phyloP scores from a whole-genome alignment of 306 rosid species.

The Acmispon strigosus region DNA sequence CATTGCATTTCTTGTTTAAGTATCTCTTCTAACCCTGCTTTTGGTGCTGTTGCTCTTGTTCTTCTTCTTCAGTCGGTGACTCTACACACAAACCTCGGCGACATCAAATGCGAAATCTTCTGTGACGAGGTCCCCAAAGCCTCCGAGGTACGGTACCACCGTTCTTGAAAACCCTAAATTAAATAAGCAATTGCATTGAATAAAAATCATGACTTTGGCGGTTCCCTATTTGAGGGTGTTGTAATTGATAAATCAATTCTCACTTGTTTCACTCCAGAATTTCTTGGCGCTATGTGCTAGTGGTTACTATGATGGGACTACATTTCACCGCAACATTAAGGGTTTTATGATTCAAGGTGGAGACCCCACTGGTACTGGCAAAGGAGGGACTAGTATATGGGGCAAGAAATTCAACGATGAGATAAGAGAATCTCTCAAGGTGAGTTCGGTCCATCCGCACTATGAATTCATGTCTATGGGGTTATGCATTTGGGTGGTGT shows the following conservation, averaged over 20 bases:
- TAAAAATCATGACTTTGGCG: too few species aligned
- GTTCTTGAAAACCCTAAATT: neutral
- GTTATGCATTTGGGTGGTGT: neutral
- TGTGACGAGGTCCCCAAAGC: conserved; percentile 90
- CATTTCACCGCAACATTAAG: conserved; percentile 91
- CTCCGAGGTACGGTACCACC: conserved; percentile 60
- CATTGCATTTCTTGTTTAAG: neutral
- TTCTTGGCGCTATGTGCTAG: conserved; percentile 77
- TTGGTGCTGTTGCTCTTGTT: too few species aligned
- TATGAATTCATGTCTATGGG: neutral
- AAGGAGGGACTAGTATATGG: conserved; percentile 94
- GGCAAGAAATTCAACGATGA: conserved; percentile 92
- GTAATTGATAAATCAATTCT: neutral
- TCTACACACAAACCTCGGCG: conserved; percentile 91
- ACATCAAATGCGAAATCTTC: conserved; percentile 88
- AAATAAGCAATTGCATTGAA: too few species aligned
- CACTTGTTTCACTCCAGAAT: conserved; percentile 45
- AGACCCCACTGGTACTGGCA: conserved; percentile 96
- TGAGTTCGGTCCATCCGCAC: conserved; percentile 1
- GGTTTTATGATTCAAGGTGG: conserved; percentile 99
- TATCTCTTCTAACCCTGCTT: neutral
- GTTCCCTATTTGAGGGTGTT: too few species aligned
- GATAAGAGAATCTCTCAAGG: conserved; percentile 92
- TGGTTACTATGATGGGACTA: conserved; percentile 89
- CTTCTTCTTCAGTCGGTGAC: conserved; percentile 61